phyloP scores from a whole-genome alignment of 495 filamentous ascomycete genomes.

The Articulospora tetracladia region DNA sequence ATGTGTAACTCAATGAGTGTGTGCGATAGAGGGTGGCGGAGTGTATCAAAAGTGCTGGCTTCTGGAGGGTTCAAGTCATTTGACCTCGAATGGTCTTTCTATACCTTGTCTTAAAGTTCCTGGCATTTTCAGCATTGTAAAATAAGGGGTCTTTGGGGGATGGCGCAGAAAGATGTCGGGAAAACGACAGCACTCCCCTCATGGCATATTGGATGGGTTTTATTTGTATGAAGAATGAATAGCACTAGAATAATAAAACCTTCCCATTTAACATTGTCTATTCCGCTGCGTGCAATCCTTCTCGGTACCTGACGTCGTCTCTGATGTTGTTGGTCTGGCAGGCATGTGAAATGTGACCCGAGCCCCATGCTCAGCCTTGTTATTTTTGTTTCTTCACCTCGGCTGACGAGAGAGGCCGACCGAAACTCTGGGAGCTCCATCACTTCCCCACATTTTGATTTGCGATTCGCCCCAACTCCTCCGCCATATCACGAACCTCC shows the following conservation, averaged over 20 bases:
- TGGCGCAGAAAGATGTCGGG: slow-evolving; percentile 17
- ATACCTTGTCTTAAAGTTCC: slow-evolving; percentile 23
- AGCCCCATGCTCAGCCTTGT: neutral
- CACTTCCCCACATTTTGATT: slow-evolving; percentile 16
- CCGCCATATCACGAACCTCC: neutral
- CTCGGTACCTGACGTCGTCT: neutral
- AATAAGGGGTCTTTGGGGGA: slow-evolving; percentile 22
- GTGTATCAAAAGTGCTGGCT: slow-evolving; percentile 19
- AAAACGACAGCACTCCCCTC: slow-evolving; percentile 19
- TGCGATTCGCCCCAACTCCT: neutral
- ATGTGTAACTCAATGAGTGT: neutral
- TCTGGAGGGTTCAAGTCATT: slow-evolving; percentile 4
- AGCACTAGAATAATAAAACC: slow-evolving; percentile 13
- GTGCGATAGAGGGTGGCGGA: neutral
- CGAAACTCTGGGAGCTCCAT: neutral
- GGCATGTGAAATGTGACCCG: neutral
- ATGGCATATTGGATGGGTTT: slow-evolving; percentile 6
- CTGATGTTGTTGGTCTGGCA: neutral
- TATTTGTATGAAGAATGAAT: slow-evolving; percentile 8
- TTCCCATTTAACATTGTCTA: neutral
- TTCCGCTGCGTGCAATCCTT: too few species aligned
- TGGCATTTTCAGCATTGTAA: slow-evolving; percentile 17
- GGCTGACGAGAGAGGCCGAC: neutral
- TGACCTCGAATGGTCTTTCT: slow-evolving; percentile 11
- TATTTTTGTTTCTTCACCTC: neutral